Evolutionary conservation across 2,329 filamentous ascomycete genomes (phyloP).

Genomic region (Penicillium aurantiogriseum): DNA sequence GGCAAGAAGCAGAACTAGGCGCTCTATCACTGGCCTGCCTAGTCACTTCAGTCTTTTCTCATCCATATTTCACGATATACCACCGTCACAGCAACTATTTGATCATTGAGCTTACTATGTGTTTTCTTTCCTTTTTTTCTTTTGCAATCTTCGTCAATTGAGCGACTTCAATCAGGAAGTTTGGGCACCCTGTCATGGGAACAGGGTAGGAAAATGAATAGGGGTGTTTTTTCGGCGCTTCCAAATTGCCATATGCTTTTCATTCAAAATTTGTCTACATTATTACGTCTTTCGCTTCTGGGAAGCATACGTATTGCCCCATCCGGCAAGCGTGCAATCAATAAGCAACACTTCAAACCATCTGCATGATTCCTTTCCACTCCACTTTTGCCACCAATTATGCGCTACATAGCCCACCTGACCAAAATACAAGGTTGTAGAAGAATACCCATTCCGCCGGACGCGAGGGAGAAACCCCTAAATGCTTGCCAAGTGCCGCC

Average conservation of each 20-base stretch:
- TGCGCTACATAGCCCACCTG: slow-evolving; percentile 6
- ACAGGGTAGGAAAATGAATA: slow-evolving; percentile 1
- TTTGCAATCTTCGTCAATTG: slow-evolving; percentile 9
- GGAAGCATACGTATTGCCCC: slow-evolving; percentile 1
- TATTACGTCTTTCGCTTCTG: not conserved
- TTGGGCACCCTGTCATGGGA: not conserved
- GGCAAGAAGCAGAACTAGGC: slow-evolving; percentile 14
- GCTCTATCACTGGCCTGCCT: slow-evolving; percentile 8
- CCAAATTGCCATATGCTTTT: not conserved
- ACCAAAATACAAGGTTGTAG: slow-evolving; percentile 4
- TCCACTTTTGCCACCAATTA: not conserved
- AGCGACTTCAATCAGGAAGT: slow-evolving; percentile 7
- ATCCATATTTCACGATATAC: slow-evolving; percentile 8
- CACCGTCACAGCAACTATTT: slow-evolving; percentile 16
- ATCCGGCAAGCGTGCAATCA: not conserved
- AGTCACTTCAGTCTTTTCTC: not conserved
- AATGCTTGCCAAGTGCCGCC: slow-evolving; percentile 25
- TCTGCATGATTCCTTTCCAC: not conserved
- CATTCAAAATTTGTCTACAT: not conserved
- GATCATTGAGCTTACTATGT: not conserved
- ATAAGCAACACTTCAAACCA: not conserved
- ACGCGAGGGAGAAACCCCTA: slow-evolving; percentile 19
- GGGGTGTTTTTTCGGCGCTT: slow-evolving; percentile 4
- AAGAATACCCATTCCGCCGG: slow-evolving; percentile 13
- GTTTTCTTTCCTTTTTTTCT: slow-evolving; percentile 1